Evolutionary conservation across 2,329 filamentous ascomycete species (phyloP), one percentile per base, ranked within the genome.

Genomic region (Fusarium anthophilum): DNA sequence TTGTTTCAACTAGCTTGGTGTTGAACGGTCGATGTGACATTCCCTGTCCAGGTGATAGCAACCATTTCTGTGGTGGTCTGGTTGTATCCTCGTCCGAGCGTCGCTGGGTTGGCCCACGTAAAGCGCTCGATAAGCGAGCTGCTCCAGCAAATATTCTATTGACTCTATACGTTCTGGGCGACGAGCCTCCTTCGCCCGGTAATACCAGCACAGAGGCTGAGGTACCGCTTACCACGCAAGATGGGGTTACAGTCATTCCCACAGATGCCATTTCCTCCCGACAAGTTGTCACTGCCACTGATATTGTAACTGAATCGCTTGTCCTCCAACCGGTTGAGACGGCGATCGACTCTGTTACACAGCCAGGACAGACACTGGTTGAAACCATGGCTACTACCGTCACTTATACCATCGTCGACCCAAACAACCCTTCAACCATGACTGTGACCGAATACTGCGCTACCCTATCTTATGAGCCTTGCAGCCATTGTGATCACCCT

Each of bases 271-370:
- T 20, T 2, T 18, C 39, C 32, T 26, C 26, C 2, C n/a, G 30
- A 1, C 5, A 4, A 5, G 11, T 37, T 4, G 13, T 2, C 18
- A 22, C n/a, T 24, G 13, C 2, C 17, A 12, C 18, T 0, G 18
- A 17, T 12, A 0, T 6, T 17, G 13, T 12, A 7, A 26, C n/a
- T 26, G 3, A 37, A 1, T 20, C 32, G 4, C 5, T 37, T 1
- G 2, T 22, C 9, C 5, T 22, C 18, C 32, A 6, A 2, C n/a
- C n/a, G 13, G 9, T 15, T 15, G n/a, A 20, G 18, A 53, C 32
- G 4, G n/a, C 15, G 2, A 20, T 15, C 13, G 22, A 51, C 4
- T 20, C 22, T 8, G 8, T 35, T 14, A 4, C 48, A 20, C 0
- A 14, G 8, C 18, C 9, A 3, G 50, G 14, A 17, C 11, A 38